Evolutionary conservation across 2,329 filamentous ascomycete species (phyloP).

Genomic region (Aspergillus latus): DNA sequence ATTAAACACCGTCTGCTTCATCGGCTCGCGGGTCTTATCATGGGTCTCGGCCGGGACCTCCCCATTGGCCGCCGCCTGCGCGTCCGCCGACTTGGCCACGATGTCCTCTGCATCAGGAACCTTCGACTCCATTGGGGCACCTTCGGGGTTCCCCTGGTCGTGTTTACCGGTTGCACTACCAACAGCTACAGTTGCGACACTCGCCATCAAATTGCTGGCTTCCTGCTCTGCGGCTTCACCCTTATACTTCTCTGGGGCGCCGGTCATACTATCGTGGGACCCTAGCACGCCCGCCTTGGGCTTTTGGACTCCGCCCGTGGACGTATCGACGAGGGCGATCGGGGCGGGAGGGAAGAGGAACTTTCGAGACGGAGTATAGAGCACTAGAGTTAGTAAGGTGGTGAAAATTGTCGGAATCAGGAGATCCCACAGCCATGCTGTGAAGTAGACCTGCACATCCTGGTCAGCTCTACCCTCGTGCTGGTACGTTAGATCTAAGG

Average conservation of each 20-base stretch:
- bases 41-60: constrained; percentile 52
- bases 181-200: constrained; percentile 67
- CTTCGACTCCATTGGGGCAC: constrained; percentile 50
- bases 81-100: constrained; percentile 55
- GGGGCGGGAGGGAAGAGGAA: constrained; percentile 74
- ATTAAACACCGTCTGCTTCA: constrained; percentile 74
- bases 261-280: constrained; percentile 73
- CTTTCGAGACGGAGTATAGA: constrained; percentile 61
- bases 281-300: constrained; percentile 73
- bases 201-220: constrained; percentile 75
- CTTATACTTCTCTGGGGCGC: constrained; percentile 78
- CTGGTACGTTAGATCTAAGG: background rate
- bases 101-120: constrained; percentile 63
- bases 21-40: constrained; percentile 77
- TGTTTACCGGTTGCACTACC: constrained; percentile 69
- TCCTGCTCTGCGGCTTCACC: constrained; percentile 83
- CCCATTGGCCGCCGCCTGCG: constrained; percentile 56
- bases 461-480: background rate
- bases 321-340: constrained; percentile 67
- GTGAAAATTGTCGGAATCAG: constrained; percentile 59
- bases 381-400: constrained; percentile 65
- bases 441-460: constrained; percentile 48
- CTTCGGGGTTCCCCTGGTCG: constrained; percentile 63
- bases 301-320: constrained; percentile 73
- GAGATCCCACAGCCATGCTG: constrained; percentile 73